Conservation (phyloP, 2,329 filamentous ascomycete species). For the Hymenoscyphus fraxineus region DNA sequence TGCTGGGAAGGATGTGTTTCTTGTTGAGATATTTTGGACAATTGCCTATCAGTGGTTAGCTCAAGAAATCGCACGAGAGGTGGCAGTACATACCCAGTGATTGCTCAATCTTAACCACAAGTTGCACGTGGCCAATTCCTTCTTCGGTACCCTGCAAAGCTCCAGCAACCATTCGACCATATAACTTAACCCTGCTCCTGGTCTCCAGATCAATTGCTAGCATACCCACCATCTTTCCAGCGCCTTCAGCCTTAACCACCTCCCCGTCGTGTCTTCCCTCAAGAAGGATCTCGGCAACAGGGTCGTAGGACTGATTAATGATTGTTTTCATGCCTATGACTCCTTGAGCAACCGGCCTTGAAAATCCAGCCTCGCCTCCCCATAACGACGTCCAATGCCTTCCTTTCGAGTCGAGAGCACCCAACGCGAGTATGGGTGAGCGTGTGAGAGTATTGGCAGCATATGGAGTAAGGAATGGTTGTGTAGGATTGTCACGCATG, state of each 20-base stretch:
- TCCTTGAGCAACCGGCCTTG: slow-evolving; percentile 55
- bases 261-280: slow-evolving; percentile 45
- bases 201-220: slow-evolving; percentile 62
- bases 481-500: slow-evolving; percentile 61
- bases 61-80: not conserved
- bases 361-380: slow-evolving; percentile 71
- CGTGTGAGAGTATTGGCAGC: slow-evolving; percentile 57
- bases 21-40: slow-evolving; percentile 86
- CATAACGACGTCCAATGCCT: slow-evolving; percentile 74
- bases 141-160: slow-evolving; percentile 42
- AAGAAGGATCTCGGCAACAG: slow-evolving; percentile 63
- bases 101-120: slow-evolving; percentile 67
- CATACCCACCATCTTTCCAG: slow-evolving; percentile 55
- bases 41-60: slow-evolving; percentile 50
- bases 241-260: slow-evolving; percentile 35
- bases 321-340: slow-evolving; percentile 61
- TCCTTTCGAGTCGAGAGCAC: slow-evolving; percentile 61
- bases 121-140: slow-evolving; percentile 39
- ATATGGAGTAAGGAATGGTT: slow-evolving; percentile 56
- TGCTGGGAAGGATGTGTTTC: slow-evolving; percentile 56
- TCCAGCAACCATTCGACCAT: slow-evolving; percentile 65
- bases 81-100: slow-evolving; percentile 49
- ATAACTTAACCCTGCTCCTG: slow-evolving; percentile 70
- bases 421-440: slow-evolving; percentile 68
- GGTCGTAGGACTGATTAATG: slow-evolving; percentile 62